Evolutionary conservation across 345 rosid species (phyloP).

Genomic region (Psidium friedrichsthalianum): DNA sequence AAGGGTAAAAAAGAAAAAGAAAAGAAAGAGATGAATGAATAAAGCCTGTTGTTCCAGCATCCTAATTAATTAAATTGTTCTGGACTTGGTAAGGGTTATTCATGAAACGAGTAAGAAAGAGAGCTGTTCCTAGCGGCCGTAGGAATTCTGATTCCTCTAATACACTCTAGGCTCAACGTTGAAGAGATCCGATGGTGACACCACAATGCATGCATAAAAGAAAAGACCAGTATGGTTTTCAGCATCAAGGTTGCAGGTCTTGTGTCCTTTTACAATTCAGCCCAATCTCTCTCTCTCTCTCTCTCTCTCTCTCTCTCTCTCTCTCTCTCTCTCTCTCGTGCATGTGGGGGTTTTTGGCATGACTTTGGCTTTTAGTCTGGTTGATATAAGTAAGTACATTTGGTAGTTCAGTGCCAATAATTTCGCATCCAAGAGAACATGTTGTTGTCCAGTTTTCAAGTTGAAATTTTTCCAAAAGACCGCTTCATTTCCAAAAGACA

Average conservation of each 20-base stretch:
- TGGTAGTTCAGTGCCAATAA: not conserved
- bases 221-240: not conserved
- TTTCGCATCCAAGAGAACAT: not conserved
- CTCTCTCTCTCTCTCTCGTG: not conserved
- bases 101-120: not conserved
- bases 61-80: not conserved
- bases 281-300: not conserved
- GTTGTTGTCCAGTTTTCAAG: not conserved
- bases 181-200: not conserved
- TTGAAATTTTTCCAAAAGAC: not conserved
- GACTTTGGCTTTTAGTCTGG: not conserved
- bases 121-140: not conserved
- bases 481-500: not conserved
- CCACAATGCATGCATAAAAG: not conserved
- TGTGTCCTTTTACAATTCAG: not conserved
- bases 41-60: not conserved
- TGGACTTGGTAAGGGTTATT: not conserved
- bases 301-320: not conserved
- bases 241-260: not conserved
- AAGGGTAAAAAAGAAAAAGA: not conserved
- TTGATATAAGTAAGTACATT: not conserved
- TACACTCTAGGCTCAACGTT: not conserved
- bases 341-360: not conserved
- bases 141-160: not conserved
- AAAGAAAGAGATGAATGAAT: not conserved